A percentile compares a stretch with the other conserved stretches of the same genome.
Evolutionary conservation across 768 basidiomycete species (phyloP).

Genomic region (Amanita jacksonii): DNA sequence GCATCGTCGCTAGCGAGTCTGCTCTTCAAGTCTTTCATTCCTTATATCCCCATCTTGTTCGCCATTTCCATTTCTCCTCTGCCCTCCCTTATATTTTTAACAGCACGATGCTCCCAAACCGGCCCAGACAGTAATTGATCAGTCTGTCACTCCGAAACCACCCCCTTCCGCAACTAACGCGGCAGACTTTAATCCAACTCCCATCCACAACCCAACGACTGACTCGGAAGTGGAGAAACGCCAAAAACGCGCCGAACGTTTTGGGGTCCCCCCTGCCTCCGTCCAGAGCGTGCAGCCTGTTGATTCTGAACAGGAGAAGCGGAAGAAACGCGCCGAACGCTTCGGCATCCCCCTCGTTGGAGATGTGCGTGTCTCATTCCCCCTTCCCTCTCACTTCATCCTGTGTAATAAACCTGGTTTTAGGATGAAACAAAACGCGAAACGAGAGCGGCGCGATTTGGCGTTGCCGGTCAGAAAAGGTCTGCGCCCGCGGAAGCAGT

Average conservation of each 20-base stretch:
- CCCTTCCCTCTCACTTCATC: too few relatives aligned
- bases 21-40: slow-evolving; percentile 43
- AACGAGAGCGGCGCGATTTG: slow-evolving; percentile 50
- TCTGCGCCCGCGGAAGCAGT: slow-evolving; percentile 29
- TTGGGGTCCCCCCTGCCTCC: background rate
- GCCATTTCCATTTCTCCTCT: slow-evolving; percentile 16
- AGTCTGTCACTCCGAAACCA: background rate
- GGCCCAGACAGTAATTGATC: too few relatives aligned
- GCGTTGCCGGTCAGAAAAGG: slow-evolving; percentile 24
- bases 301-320: slow-evolving; percentile 6
- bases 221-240: background rate
- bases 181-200: background rate
- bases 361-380: too few relatives aligned
- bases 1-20: slow-evolving; percentile 40
- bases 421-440: slow-evolving; percentile 43
- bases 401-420: too few relatives aligned
- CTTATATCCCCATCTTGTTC: slow-evolving; percentile 21
- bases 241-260: background rate
- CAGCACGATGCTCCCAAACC: too few relatives aligned
- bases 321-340: slow-evolving; percentile 5
- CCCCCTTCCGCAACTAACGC: background rate
- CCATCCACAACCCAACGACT: background rate
- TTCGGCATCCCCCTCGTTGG: slow-evolving; percentile 6
- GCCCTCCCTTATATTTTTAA: too few relatives aligned
- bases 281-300: background rate